Evolutionary conservation across 495 filamentous ascomycete species (phyloP), one percentile per base, ranked within the genome.

Genomic region (Hypoxylon subgilvum): DNA sequence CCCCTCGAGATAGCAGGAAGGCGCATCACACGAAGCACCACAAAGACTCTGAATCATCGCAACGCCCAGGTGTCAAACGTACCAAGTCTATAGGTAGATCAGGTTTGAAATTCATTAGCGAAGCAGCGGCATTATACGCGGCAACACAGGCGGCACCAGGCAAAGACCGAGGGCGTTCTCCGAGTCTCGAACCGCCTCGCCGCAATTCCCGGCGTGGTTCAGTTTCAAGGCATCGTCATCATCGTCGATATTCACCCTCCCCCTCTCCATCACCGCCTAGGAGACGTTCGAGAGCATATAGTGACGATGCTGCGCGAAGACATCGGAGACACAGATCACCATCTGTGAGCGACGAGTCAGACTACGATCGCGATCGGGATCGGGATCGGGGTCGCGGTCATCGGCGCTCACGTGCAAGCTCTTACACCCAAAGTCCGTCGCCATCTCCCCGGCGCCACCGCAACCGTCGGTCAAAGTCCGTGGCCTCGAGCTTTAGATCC

Each of bases 71-170:
- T 25, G 28, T 65, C 4, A 40, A 60, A 34, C 61, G 60, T 21
- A 38, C 58, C 30, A 63, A 70, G 39, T 58, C 57, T 30, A 25
- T 65, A 17, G 67, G 67, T 16, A 54, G 63, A 25, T 34, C 51
- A n/a, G 65, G 67, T 32, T 27, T 70, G 6, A 62, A 59, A 12
- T 70, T 59, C n/a, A 36, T 69, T 3, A 32, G 64, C 42, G 65
- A 69, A 55, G 67, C 67, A 1, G 67, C 67, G 12, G 67, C 67
- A 0, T 30, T 66, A 13, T 68, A 65, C 17, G 57, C 64, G 7
- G 65, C 67, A n/a, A 48, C 60, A n/a, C 41, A 67, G 12, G 54
- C 30, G 13, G 60, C 57, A 6, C 39, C 58, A 53, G 63, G 56
- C 6, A 38, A 16, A 18, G 42, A 25, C 13, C 49, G 55, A 36